Evolutionary conservation across 176 grass and related monocot genomes (phyloP).

Genomic region (Musa beccarii): DNA sequence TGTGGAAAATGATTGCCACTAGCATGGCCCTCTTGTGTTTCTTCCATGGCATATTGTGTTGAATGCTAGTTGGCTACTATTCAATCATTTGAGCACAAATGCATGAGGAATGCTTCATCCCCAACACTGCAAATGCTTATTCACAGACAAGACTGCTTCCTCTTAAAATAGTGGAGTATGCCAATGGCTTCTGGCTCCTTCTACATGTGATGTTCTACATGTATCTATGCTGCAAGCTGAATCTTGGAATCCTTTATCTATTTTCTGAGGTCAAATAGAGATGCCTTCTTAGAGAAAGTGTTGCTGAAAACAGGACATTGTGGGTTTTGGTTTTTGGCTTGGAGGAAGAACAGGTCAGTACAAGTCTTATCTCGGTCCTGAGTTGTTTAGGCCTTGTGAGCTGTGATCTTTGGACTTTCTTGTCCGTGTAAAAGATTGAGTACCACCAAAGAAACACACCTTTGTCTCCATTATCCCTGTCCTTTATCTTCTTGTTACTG

Average conservation of each 20-base stretch:
- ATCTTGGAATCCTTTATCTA: not conserved
- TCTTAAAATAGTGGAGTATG: not conserved
- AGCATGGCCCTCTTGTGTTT: not conserved
- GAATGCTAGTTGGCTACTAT: not conserved
- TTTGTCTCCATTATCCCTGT: not conserved
- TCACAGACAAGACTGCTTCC: not conserved
- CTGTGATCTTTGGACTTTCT: not conserved
- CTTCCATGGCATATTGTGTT: not conserved
- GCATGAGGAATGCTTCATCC: not conserved
- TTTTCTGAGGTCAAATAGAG: not conserved
- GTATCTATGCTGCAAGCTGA: conserved; percentile 1
- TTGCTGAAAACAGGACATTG: not conserved
- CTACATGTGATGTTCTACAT: not conserved
- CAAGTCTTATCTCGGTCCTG: not conserved
- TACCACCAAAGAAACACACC: not conserved
- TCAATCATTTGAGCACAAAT: not conserved
- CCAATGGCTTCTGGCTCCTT: not conserved
- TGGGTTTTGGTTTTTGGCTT: not conserved
- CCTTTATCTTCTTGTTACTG: too few relatives aligned
- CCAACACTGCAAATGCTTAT: not conserved
- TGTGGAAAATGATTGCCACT: conserved; percentile 8
- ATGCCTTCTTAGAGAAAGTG: not conserved
- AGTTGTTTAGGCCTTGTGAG: not conserved
- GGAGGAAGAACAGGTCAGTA: not conserved
- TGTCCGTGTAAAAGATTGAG: not conserved